Conservation (phyloP, 495 filamentous ascomycete species). For the Lepidopterella palustris region DNA sequence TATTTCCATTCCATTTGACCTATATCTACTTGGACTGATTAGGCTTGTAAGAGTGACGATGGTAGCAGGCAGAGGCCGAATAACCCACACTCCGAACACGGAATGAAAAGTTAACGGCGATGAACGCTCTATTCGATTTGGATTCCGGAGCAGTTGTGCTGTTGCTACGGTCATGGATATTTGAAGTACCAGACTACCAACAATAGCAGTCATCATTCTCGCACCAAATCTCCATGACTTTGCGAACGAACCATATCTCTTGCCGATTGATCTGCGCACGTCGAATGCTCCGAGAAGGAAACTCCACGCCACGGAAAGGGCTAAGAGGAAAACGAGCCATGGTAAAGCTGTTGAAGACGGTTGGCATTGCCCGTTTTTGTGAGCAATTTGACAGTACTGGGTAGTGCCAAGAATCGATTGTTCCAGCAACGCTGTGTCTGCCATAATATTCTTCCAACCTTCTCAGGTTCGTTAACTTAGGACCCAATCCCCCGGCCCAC, state of each 20-base stretch:
- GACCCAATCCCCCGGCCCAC: too few relatives aligned
- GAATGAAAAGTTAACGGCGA: neutral
- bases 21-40: slow-evolving; percentile 4
- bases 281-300: neutral
- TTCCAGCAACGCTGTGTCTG: too few relatives aligned
- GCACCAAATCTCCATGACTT: neutral
- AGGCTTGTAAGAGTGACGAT: neutral
- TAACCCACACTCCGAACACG: neutral
- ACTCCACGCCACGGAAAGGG: neutral
- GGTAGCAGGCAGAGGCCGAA: neutral
- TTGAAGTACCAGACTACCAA: neutral
- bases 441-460: too few relatives aligned
- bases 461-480: too few relatives aligned
- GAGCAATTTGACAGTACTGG: neutral
- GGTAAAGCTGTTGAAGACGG: neutral
- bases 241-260: neutral
- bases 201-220: neutral
- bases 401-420: neutral
- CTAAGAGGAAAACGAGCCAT: neutral
- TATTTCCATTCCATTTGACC: neutral
- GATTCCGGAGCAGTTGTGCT: neutral
- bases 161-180: neutral
- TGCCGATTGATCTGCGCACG: neutral
- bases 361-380: neutral
- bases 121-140: neutral